These are phyloP conservation scores for Oropetium thomaeum DNA, from an alignment of 176 grass and related monocot species.

Conservation along the genomic window DNA sequence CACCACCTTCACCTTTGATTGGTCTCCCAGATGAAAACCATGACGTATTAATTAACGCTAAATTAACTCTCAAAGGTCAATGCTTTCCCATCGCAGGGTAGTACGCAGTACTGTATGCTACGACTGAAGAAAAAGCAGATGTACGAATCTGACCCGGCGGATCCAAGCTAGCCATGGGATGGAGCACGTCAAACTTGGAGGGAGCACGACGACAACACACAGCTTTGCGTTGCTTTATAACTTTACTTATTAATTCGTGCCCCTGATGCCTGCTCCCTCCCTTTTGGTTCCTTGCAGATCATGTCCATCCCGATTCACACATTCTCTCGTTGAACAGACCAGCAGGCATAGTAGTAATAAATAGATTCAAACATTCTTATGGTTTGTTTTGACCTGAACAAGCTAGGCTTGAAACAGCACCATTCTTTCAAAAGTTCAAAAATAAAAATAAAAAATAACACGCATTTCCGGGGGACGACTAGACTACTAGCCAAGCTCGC, in stretches of 20 bases:
- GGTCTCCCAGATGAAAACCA: not conserved
- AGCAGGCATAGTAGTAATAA: not conserved
- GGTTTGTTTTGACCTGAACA: not conserved
- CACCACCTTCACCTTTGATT: constrained; percentile 33
- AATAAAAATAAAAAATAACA: too few species aligned
- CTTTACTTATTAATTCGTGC: too few species aligned
- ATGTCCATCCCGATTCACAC: not conserved
- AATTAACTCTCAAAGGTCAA: not conserved
- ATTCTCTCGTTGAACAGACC: not conserved
- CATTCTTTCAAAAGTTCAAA: not conserved
- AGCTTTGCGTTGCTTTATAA: not conserved
- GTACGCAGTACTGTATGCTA: not conserved
- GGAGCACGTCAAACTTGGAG: not conserved
- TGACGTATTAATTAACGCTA: too few species aligned
- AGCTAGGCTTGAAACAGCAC: not conserved
- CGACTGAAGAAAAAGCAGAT: too few species aligned
- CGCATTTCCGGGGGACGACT: not conserved
- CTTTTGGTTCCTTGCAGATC: not conserved
- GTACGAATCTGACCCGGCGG: too few species aligned
- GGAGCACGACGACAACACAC: not conserved
- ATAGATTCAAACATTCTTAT: not conserved
- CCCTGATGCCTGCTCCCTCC: too few species aligned
- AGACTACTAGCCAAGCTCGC: too few species aligned
- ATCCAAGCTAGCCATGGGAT: too few species aligned
- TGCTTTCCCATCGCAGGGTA: not conserved